Conservation (phyloP, 352 stramenopile genomes). For the Aphanomyces cochlioides region DNA sequence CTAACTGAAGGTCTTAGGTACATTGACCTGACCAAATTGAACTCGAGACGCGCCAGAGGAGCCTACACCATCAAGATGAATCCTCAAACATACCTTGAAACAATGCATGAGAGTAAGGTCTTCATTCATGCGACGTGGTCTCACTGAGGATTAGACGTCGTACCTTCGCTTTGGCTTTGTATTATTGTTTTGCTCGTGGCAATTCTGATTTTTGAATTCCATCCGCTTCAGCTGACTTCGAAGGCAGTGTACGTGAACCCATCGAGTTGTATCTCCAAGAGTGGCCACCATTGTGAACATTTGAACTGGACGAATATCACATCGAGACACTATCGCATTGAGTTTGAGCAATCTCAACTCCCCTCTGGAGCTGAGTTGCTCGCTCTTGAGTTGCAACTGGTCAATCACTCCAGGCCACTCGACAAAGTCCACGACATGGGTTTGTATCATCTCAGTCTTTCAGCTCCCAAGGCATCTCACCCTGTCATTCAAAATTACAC, state of each 20-base stretch:
- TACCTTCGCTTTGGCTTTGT: neutral
- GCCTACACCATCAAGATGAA: constrained; percentile 23
- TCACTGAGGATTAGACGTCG: constrained; percentile 7
- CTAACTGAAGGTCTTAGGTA: constrained; percentile 3
- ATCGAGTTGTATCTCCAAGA: neutral
- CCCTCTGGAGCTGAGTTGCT: neutral
- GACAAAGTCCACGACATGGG: neutral
- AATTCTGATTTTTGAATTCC: neutral
- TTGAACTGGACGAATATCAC: neutral
- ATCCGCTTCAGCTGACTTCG: neutral
- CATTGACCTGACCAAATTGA: constrained; percentile 15
- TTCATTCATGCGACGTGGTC: no score
- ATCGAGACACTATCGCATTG: neutral
- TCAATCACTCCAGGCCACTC: no score
- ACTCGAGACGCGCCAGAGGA: neutral
- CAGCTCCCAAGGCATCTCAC: neutral
- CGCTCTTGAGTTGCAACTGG: neutral
- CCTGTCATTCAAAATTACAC: neutral
- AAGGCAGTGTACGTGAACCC: neutral
- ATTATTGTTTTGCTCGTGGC: neutral
- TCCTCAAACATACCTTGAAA: constrained; percentile 23
- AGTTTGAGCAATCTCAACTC: neutral
- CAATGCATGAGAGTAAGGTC: constrained; percentile 19
- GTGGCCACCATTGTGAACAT: neutral
- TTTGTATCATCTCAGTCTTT: neutral